These are phyloP conservation scores for Firmiana major DNA, from an alignment of 345 rosid species.

Conservation along the genomic window DNA sequence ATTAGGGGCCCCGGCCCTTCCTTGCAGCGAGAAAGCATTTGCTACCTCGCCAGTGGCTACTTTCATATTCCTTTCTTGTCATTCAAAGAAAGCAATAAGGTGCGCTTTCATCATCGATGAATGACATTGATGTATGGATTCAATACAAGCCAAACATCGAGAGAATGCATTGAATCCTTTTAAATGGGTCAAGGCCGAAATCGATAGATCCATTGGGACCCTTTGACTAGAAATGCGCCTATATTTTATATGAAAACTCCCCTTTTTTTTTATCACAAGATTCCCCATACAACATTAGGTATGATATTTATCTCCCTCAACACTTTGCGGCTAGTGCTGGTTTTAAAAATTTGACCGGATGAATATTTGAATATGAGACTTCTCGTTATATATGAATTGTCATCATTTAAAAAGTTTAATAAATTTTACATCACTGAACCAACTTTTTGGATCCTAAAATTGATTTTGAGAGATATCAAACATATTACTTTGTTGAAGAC, in stretches of 20 bases:
- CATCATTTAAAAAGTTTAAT: no score
- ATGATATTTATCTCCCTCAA: no score
- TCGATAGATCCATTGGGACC: neutral
- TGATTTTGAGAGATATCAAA: neutral
- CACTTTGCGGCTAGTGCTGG: no score
- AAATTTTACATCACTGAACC: no score
- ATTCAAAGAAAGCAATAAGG: neutral
- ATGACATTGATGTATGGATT: neutral
- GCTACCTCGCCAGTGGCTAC: neutral
- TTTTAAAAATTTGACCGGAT: no score
- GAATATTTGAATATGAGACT: no score
- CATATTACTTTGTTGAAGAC: neutral
- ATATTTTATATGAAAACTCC: no score
- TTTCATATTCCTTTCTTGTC: neutral
- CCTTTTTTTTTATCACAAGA: no score
- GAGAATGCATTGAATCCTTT: slow-evolving; percentile 2
- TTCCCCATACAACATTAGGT: no score
- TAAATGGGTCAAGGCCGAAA: neutral
- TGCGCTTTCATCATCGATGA: neutral
- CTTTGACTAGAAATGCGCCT: neutral
- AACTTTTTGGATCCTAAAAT: no score
- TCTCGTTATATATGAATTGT: no score
- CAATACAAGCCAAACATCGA: neutral
- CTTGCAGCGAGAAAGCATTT: neutral
- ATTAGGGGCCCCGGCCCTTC: neutral